phyloP scores from a whole-genome alignment of 305 asterid species.

The Fraxinus platypoda region DNA sequence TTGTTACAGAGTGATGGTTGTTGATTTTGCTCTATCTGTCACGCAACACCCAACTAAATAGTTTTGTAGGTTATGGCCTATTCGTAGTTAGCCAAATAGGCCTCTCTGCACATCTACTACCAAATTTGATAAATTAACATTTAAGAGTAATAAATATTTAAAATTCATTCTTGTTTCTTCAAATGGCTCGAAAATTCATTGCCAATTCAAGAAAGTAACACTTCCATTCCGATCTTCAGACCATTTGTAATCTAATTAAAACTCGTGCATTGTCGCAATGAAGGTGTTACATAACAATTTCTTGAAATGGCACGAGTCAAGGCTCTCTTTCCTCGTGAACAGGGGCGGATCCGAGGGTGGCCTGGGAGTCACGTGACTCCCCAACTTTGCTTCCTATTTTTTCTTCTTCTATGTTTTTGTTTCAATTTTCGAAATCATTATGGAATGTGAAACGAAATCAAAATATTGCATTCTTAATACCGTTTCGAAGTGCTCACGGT shows the following conservation, averaged over 20 bases:
- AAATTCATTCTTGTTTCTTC: background rate
- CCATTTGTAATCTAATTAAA: background rate
- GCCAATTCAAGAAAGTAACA: background rate
- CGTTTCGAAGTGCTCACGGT: too few relatives aligned
- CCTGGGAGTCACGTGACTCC: too few relatives aligned
- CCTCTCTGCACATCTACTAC: background rate
- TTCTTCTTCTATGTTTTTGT: too few relatives aligned
- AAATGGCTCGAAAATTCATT: background rate
- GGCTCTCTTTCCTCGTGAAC: background rate
- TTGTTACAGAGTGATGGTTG: background rate
- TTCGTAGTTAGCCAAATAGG: background rate
- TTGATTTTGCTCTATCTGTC: constrained; percentile 4
- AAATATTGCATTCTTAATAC: too few relatives aligned
- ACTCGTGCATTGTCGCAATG: background rate
- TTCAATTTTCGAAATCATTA: too few relatives aligned
- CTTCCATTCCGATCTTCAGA: background rate
- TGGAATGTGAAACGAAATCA: too few relatives aligned
- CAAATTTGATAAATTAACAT: background rate
- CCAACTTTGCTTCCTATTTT: too few relatives aligned
- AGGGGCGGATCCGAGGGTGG: too few relatives aligned
- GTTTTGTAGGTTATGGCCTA: constrained; percentile 7
- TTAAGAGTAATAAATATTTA: background rate
- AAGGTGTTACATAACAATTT: background rate
- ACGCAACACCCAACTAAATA: constrained; percentile 1
- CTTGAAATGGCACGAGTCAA: background rate